phyloP scores from a whole-genome alignment of 2,329 filamentous ascomycete species.

The Colletotrichum falcatum region DNA sequence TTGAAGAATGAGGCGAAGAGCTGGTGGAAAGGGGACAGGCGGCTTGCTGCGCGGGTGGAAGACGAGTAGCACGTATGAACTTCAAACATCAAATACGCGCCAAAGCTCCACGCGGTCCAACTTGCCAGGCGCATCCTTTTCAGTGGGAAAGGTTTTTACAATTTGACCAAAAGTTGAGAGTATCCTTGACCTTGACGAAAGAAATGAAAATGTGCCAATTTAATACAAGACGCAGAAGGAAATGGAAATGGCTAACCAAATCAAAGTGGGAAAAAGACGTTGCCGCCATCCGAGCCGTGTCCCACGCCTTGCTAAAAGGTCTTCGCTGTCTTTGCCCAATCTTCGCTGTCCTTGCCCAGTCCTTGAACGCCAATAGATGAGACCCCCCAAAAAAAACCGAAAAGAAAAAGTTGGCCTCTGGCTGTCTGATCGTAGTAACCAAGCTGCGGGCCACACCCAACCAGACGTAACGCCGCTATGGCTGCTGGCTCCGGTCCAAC shows the following conservation, averaged over 20 bases:
- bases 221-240: conserved; percentile 4
- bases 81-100: background rate
- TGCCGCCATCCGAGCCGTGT: background rate
- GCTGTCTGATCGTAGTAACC: background rate
- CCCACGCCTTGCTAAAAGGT: conserved; percentile 7
- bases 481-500: conserved; percentile 42
- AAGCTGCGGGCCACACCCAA: background rate
- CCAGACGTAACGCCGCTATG: conserved; percentile 8
- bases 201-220: background rate
- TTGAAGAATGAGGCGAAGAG: background rate
- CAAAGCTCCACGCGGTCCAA: no score
- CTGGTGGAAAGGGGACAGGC: background rate
- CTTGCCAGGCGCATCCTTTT: background rate
- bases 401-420: background rate
- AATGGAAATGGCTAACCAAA: background rate
- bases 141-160: background rate
- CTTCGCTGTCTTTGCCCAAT: background rate
- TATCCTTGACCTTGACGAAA: background rate
- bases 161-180: background rate
- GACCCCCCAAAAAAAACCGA: background rate
- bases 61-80: background rate
- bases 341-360: background rate
- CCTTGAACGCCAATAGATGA: background rate
- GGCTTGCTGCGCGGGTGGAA: background rate
- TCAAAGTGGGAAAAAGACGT: background rate